A percentile compares a stretch with the other conserved stretches of the same genome.
These are phyloP conservation scores for Colletotrichum sp. DNA, from an alignment of 2,329 filamentous ascomycete species.

Conservation along the genomic window DNA sequence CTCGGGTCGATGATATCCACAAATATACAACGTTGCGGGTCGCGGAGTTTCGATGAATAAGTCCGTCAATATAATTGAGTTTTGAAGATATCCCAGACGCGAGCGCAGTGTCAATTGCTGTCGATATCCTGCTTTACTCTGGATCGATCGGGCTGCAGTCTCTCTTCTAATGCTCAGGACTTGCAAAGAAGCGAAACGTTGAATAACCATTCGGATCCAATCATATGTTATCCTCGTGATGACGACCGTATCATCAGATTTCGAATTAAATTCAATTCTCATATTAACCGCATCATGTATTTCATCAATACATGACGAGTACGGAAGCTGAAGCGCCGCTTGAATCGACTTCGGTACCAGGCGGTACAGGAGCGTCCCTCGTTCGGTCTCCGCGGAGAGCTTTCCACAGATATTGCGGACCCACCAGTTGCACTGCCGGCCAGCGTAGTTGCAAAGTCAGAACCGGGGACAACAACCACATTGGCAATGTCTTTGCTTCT, in stretches of 20 bases:
- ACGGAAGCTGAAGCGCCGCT: neutral
- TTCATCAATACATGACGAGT: fast-evolving
- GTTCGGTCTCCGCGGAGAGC: neutral
- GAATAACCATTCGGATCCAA: fast-evolving
- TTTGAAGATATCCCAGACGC: neutral
- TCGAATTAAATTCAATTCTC: neutral
- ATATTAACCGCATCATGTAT: fast-evolving
- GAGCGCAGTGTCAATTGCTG: neutral
- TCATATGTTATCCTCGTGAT: fast-evolving
- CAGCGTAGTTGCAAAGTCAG: neutral
- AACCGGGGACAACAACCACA: neutral
- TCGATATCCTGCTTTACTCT: fast-evolving
- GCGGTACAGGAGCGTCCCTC: fast-evolving
- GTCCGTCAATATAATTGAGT: neutral
- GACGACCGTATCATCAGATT: fast-evolving
- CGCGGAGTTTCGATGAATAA: fast-evolving
- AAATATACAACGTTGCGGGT: neutral
- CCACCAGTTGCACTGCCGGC: neutral
- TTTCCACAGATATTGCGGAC: neutral
- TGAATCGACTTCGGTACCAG: neutral
- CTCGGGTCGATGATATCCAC: neutral
- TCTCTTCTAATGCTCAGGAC: neutral
- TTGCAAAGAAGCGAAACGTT: neutral
- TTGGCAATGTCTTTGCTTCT: neutral
- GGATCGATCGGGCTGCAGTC: neutral